Percentiles rank a stretch among this genome's conserved stretches.
phyloP scores from a whole-genome alignment of 495 filamentous ascomycete genomes.

The Aspergillus cavernicola region DNA sequence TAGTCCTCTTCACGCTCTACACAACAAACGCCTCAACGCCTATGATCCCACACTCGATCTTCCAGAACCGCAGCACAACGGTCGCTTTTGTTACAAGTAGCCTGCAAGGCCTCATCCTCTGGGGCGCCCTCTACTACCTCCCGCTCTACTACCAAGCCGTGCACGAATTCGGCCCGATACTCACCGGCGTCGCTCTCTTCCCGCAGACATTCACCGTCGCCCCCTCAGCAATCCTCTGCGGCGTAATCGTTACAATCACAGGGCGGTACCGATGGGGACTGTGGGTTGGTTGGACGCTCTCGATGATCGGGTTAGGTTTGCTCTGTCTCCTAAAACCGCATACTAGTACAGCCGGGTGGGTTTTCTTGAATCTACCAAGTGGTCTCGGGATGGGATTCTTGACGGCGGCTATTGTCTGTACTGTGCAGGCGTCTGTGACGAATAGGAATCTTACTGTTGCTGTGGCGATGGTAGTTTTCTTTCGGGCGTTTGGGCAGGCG shows the following conservation, averaged over 20 bases:
- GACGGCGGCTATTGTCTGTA: slow-evolving; percentile 44
- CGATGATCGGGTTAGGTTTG: slow-evolving; percentile 44
- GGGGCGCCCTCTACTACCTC: slow-evolving; percentile 46
- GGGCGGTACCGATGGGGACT: slow-evolving; percentile 49
- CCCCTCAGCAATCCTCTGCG: slow-evolving; percentile 45
- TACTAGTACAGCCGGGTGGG: slow-evolving; percentile 42
- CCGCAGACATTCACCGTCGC: slow-evolving; percentile 51
- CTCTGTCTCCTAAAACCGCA: slow-evolving; percentile 41
- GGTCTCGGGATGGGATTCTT: slow-evolving; percentile 50
- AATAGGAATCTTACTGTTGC: slow-evolving; percentile 44
- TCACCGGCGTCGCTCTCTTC: slow-evolving; percentile 46
- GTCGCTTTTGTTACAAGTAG: slow-evolving; percentile 40
- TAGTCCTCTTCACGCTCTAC: slow-evolving; percentile 20
- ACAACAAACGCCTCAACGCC: slow-evolving; percentile 35
- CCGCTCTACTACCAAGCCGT: slow-evolving; percentile 52
- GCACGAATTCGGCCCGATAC: slow-evolving; percentile 43
- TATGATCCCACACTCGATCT: slow-evolving; percentile 46
- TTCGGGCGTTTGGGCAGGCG: slow-evolving; percentile 51
- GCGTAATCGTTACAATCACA: slow-evolving; percentile 38
- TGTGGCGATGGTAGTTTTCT: slow-evolving; percentile 53
- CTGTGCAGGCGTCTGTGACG: slow-evolving; percentile 46
- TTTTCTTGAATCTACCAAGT: slow-evolving; percentile 44
- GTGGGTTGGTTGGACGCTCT: slow-evolving; percentile 51
- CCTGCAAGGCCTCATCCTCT: slow-evolving; percentile 50
- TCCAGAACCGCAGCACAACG: slow-evolving; percentile 45